Percentiles rank a stretch among this genome's conserved stretches.
phyloP scores from a whole-genome alignment of 352 stramenopile genomes.

The Thalassiosira mediterranea region DNA sequence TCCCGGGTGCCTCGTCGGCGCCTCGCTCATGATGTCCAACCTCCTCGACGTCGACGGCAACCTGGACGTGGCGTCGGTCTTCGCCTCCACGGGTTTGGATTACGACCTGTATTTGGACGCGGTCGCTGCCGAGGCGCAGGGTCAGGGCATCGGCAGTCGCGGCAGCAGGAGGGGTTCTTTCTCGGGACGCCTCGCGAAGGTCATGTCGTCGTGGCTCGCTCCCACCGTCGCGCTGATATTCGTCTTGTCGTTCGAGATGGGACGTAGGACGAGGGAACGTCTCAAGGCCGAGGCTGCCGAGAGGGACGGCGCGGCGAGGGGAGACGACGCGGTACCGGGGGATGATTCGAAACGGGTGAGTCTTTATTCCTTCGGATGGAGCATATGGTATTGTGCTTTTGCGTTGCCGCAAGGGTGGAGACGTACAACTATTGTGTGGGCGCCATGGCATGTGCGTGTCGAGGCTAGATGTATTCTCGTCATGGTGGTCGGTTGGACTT shows the following conservation, averaged over 20 bases:
- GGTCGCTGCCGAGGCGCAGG: slow-evolving; percentile 29
- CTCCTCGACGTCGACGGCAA: slow-evolving; percentile 45
- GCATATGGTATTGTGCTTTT: no score
- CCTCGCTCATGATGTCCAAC: slow-evolving; percentile 43
- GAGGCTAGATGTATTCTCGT: no score
- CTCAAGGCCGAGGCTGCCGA: slow-evolving; percentile 56
- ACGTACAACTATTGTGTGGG: no score
- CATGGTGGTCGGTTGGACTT: no score
- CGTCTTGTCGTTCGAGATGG: slow-evolving; percentile 81
- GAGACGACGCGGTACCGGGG: slow-evolving; percentile 4
- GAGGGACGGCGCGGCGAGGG: not conserved
- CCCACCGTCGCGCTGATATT: slow-evolving; percentile 75
- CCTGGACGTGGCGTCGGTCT: slow-evolving; percentile 40
- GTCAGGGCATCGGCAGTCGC: no score
- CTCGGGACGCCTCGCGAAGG: slow-evolving; percentile 54
- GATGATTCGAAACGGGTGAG: slow-evolving; percentile 23
- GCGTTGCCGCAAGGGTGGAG: no score
- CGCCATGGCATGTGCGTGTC: no score
- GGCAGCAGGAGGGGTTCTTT: slow-evolving; percentile 38
- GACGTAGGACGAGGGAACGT: slow-evolving; percentile 57
- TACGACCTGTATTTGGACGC: slow-evolving; percentile 58
- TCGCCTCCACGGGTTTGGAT: slow-evolving; percentile 49
- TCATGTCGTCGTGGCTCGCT: slow-evolving; percentile 80
- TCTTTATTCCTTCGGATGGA: no score
- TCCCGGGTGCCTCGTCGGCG: slow-evolving; percentile 63